These are phyloP conservation scores for Fusarium torreyae DNA, from an alignment of 2,329 filamentous ascomycete species.

Conservation along the genomic window DNA sequence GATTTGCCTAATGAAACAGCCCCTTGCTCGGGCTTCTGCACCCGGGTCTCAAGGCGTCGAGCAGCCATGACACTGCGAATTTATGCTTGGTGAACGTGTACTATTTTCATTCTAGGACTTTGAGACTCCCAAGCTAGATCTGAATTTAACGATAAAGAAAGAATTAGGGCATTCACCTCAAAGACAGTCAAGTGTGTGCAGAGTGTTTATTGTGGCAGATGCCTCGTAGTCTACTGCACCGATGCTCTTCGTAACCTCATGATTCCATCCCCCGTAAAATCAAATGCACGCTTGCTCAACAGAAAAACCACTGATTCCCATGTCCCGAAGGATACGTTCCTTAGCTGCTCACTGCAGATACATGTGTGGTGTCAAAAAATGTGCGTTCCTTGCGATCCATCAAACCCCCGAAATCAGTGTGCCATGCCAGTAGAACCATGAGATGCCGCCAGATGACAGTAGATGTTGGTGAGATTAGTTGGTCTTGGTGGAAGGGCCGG, in stretches of 20 bases:
- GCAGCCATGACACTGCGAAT: slow-evolving; percentile 1
- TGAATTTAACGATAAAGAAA: neutral
- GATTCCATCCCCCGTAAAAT: neutral
- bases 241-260: neutral
- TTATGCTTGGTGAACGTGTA: neutral
- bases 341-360: slow-evolving; percentile 21
- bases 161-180: slow-evolving; percentile 13
- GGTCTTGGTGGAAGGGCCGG: neutral
- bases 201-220: neutral
- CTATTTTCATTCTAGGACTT: no score
- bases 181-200: slow-evolving; percentile 13
- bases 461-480: slow-evolving; percentile 8
- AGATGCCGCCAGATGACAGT: neutral
- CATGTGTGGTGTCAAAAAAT: neutral
- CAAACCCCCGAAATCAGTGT: neutral
- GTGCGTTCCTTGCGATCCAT: neutral
- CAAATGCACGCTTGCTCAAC: slow-evolving; percentile 2
- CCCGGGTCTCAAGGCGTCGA: neutral
- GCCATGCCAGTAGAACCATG: neutral
- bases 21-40: neutral
- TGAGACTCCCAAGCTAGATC: fast-evolving
- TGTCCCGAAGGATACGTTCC: slow-evolving; percentile 8
- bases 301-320: slow-evolving; percentile 20
- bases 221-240: slow-evolving; percentile 5
- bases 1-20: neutral